A percentile compares a stretch with the other conserved stretches of the same genome.
These are phyloP conservation scores for Colletotrichum sp. DNA, from an alignment of 2,329 filamentous ascomycete genomes.

Conservation along the genomic window DNA sequence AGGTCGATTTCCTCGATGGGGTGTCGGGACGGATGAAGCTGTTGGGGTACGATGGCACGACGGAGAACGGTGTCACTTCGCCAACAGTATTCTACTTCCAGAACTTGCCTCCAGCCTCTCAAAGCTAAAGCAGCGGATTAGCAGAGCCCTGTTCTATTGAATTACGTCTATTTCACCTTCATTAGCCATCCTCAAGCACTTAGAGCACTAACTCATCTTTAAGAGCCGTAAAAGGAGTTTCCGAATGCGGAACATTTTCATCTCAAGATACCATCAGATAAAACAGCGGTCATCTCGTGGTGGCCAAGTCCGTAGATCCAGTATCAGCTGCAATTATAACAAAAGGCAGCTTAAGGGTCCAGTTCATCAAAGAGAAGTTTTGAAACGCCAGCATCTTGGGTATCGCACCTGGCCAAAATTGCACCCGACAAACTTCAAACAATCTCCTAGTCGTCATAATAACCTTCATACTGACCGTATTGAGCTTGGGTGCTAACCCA, in stretches of 20 bases:
- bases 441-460: conserved; percentile 49
- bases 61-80: not conserved
- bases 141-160: not conserved
- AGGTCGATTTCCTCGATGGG: not conserved
- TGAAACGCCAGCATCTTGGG: not conserved
- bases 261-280: not conserved
- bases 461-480: conserved; percentile 60
- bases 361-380: not conserved
- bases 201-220: not conserved
- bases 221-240: not conserved
- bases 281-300: not conserved
- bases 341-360: not conserved
- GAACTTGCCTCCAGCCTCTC: not conserved
- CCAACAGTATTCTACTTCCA: not conserved
- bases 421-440: not conserved
- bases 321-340: not conserved
- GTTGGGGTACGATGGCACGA: not conserved
- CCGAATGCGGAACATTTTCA: not conserved
- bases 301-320: not conserved
- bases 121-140: not conserved
- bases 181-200: not conserved
- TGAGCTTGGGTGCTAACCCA: conserved; percentile 69
- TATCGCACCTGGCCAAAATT: not conserved
- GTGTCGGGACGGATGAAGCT: not conserved
- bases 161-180: not conserved